Evolutionary conservation across 2,329 filamentous ascomycete genomes (phyloP).

Genomic region (Ceratocystiopsis brevicomis): DNA sequence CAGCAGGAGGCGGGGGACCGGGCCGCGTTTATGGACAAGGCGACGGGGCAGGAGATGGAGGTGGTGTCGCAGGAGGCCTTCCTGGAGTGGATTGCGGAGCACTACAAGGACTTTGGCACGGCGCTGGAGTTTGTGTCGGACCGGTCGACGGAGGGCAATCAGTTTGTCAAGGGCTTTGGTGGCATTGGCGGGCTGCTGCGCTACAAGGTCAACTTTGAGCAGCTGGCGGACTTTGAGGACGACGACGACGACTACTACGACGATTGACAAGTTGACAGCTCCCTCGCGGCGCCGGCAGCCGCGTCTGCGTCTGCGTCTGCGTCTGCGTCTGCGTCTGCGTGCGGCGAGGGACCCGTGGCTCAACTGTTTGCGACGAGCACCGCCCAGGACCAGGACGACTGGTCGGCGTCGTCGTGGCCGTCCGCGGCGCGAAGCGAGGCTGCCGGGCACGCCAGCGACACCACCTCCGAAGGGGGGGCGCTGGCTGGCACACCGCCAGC

Average conservation of each 20-base stretch:
- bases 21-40: conserved; percentile 81
- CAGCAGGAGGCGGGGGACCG: conserved; percentile 57
- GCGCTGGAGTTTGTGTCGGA: conserved; percentile 94
- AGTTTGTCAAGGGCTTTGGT: conserved; percentile 99
- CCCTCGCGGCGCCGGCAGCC: neutral
- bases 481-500: too few species aligned
- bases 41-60: conserved; percentile 95
- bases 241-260: conserved; percentile 88
- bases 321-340: conserved; percentile 71
- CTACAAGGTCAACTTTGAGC: conserved; percentile 99
- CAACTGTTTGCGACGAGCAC: conserved; percentile 29
- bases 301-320: conserved; percentile 18
- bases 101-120: conserved; percentile 95
- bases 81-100: conserved; percentile 98
- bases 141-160: conserved; percentile 92
- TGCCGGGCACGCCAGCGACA: neutral
- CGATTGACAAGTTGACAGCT: conserved; percentile 63
- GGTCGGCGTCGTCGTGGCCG: conserved; percentile 1
- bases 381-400: conserved; percentile 10
- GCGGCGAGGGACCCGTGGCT: conserved; percentile 61
- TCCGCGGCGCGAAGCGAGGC: conserved; percentile 10
- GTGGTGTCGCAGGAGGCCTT: conserved; percentile 72
- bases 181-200: conserved; percentile 92
- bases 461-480: neutral
- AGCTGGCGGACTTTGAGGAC: conserved; percentile 78